These are phyloP conservation scores for Fusarium musae DNA, from an alignment of 2,329 filamentous ascomycete genomes.

Conservation along the genomic window DNA sequence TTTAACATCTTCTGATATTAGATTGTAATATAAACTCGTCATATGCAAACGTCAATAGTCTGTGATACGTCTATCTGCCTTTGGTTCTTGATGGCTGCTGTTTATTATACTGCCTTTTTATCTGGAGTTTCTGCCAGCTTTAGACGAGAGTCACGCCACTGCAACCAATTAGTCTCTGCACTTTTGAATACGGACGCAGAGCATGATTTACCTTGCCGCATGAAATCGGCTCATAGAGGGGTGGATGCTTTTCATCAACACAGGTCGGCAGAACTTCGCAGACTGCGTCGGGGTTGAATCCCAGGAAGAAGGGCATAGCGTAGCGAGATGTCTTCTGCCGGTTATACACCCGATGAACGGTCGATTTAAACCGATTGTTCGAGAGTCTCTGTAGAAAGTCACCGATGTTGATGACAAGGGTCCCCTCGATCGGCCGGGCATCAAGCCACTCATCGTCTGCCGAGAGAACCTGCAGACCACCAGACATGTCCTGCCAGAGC, in stretches of 20 bases:
- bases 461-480: constrained; percentile 1
- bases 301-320: constrained; percentile 2
- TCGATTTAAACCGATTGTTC: constrained; percentile 2
- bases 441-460: constrained; percentile 19
- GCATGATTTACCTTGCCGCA: neutral
- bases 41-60: too few relatives aligned
- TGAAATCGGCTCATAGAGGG: constrained; percentile 11
- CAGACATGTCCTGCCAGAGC: constrained; percentile 20
- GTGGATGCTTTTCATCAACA: neutral
- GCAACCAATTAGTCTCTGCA: accelerated
- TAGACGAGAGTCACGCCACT: constrained; percentile 2
- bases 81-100: neutral
- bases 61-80: too few relatives aligned
- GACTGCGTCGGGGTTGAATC: constrained; percentile 9
- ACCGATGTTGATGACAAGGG: constrained; percentile 9
- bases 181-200: accelerated
- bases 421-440: neutral
- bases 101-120: neutral
- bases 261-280: constrained; percentile 12
- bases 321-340: constrained; percentile 3
- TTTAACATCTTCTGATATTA: too few relatives aligned
- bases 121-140: neutral
- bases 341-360: constrained; percentile 13
- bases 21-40: too few relatives aligned
- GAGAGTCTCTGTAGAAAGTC: constrained; percentile 9